These are phyloP conservation scores for Westerdykella sp. DNA, from an alignment of 2,329 filamentous ascomycete genomes.

Conservation along the genomic window DNA sequence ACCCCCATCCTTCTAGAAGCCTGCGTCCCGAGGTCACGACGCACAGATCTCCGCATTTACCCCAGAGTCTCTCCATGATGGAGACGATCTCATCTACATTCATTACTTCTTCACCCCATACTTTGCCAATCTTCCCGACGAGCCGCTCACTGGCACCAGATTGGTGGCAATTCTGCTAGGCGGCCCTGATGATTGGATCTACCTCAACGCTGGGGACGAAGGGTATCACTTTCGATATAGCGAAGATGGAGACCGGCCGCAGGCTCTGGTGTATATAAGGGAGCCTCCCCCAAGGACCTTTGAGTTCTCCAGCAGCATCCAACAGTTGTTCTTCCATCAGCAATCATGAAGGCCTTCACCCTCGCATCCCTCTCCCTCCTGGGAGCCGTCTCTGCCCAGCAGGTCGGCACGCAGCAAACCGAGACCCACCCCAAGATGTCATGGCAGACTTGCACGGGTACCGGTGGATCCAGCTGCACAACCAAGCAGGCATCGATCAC, in stretches of 20 bases:
- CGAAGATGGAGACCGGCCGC: conserved; percentile 5
- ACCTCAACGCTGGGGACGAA: conserved; percentile 13
- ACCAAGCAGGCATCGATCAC: conserved; percentile 33
- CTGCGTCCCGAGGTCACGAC: conserved; percentile 14
- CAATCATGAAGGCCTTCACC: conserved; percentile 32
- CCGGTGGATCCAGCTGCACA: conserved; percentile 36
- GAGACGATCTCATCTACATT: conserved; percentile 31
- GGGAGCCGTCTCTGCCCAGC: conserved; percentile 38
- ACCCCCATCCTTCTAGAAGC: conserved; percentile 20
- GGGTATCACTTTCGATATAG: conserved; percentile 14
- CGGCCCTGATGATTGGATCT: conserved; percentile 10
- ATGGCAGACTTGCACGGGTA: conserved; percentile 38
- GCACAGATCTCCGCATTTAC: conserved; percentile 29
- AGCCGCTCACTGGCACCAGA: conserved; percentile 22
- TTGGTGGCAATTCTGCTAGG: conserved; percentile 18
- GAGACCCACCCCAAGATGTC: conserved; percentile 40
- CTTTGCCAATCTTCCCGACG: conserved; percentile 21
- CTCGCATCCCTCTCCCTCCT: conserved; percentile 38
- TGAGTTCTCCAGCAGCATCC: conserved; percentile 17
- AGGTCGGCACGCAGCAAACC: conserved; percentile 35
- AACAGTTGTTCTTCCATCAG: conserved; percentile 20
- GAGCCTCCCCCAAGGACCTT: conserved; percentile 4
- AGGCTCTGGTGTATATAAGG: conserved; percentile 24
- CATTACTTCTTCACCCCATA: conserved; percentile 21
- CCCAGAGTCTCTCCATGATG: conserved; percentile 29